Evolutionary conservation across 1,284 basidiomycete genomes (phyloP).

Genomic region (Coniferiporia weirii): DNA sequence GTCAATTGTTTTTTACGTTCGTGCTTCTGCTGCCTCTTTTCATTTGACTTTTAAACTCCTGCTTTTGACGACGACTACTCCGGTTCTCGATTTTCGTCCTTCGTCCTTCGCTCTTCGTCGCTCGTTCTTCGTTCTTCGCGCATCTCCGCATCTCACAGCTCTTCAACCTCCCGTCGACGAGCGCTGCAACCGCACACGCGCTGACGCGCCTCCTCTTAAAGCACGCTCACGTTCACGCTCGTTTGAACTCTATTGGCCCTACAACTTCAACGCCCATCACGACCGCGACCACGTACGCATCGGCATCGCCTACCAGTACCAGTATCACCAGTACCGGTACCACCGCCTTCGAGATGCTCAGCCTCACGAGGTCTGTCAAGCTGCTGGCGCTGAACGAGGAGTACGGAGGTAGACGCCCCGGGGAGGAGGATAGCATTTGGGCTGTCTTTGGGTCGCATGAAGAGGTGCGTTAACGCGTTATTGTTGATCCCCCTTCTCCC

Average conservation of each 20-base stretch:
- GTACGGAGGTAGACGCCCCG: slow-evolving; percentile 19
- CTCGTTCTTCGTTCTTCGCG: background rate
- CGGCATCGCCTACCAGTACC: no score
- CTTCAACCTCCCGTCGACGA: slow-evolving; percentile 3
- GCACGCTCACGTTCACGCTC: no score
- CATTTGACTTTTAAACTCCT: background rate
- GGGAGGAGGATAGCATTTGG: slow-evolving; percentile 22
- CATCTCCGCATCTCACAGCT: background rate
- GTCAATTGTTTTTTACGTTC: no score
- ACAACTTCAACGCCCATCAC: background rate
- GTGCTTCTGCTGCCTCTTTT: no score
- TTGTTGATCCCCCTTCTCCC: no score
- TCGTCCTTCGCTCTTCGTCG: background rate
- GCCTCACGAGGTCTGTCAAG: slow-evolving; percentile 10
- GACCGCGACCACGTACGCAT: no score
- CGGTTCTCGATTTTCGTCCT: no score
- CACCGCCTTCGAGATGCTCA: background rate
- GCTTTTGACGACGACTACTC: background rate
- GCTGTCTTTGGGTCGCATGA: slow-evolving; percentile 22
- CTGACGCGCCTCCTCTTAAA: background rate
- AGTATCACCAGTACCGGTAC: no score
- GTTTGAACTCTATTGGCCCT: background rate
- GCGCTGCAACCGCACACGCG: background rate
- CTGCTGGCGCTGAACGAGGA: slow-evolving; percentile 22
- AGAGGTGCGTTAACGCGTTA: slow-evolving; percentile 18